These are phyloP conservation scores for Globisporangium iwayamae DNA, from an alignment of 352 stramenopile genomes.

Conservation along the genomic window DNA sequence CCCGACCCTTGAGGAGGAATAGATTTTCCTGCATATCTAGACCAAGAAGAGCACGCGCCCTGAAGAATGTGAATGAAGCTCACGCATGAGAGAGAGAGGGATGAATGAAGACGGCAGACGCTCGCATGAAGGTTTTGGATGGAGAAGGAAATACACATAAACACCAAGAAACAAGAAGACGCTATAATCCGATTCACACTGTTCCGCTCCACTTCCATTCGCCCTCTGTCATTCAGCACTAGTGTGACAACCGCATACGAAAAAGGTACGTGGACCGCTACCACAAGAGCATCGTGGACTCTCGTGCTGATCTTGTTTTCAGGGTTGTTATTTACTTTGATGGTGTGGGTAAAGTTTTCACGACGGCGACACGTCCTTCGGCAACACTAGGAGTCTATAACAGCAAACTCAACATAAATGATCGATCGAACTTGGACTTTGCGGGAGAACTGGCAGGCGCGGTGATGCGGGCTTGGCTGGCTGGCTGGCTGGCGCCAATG, in stretches of 20 bases:
- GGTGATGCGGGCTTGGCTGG: too few species aligned
- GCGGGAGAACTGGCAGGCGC: too few species aligned
- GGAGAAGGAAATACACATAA: constrained; percentile 6
- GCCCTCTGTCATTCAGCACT: neutral
- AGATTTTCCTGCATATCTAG: constrained; percentile 13
- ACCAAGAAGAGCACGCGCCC: neutral
- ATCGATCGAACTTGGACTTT: neutral
- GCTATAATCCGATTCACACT: neutral
- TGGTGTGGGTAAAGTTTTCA: too few species aligned
- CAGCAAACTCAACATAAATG: too few species aligned
- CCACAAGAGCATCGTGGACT: too few species aligned
- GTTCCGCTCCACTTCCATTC: neutral
- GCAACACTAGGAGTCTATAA: too few species aligned
- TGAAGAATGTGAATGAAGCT: neutral
- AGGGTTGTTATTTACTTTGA: neutral
- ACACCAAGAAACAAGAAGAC: constrained; percentile 6
- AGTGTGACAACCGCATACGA: neutral
- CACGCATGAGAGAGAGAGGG: neutral
- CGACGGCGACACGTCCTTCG: too few species aligned
- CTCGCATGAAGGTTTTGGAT: constrained; percentile 5
- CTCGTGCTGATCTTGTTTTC: neutral
- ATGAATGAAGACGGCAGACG: neutral
- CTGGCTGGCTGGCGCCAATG: neutral
- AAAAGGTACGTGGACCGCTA: too few species aligned
- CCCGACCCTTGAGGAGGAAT: constrained; percentile 68